These are phyloP conservation scores for Ogataea paraovalis DNA, from an alignment of 805 yeast genomes.

Conservation along the genomic window DNA sequence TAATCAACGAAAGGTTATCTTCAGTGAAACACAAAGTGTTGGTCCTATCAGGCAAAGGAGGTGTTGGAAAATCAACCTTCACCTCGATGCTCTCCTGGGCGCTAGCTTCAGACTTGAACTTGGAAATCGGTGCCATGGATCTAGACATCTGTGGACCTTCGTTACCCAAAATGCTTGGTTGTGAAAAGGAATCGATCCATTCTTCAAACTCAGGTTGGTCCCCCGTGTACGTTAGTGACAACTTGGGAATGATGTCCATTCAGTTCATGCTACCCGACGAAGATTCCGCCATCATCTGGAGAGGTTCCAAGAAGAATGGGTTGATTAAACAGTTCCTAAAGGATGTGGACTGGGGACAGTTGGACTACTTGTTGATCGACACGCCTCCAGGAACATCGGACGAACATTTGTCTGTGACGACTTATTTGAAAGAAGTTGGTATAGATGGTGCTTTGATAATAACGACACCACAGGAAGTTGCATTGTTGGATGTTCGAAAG, in stretches of 20 bases:
- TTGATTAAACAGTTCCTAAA: conserved; percentile 88
- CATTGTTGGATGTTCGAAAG: conserved; percentile 88
- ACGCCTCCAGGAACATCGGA: conserved; percentile 99
- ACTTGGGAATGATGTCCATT: conserved; percentile 91
- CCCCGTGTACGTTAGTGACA: conserved; percentile 93
- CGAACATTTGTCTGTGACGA: conserved; percentile 88
- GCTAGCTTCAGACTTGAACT: conserved; percentile 69
- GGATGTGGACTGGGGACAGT: conserved; percentile 92
- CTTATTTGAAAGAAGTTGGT: conserved; percentile 83
- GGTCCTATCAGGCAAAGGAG: conserved; percentile 72
- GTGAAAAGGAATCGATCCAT: conserved; percentile 80
- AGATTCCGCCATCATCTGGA: conserved; percentile 94
- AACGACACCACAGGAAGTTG: conserved; percentile 98
- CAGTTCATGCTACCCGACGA: conserved; percentile 91
- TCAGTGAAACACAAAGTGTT: conserved; percentile 72
- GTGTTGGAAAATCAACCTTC: conserved; percentile 97
- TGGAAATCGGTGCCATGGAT: conserved; percentile 96
- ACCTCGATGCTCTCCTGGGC: conserved; percentile 98
- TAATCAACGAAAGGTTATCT: conserved; percentile 63
- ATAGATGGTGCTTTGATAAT: conserved; percentile 94
- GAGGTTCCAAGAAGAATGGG: conserved; percentile 94
- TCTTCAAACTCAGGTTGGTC: conserved; percentile 93
- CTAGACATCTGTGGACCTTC: conserved; percentile 98
- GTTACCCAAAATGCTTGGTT: conserved; percentile 90
- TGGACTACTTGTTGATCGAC: conserved; percentile 85